These are phyloP conservation scores for Suillus fuscotomentosus DNA, from an alignment of 768 basidiomycete species.

Conservation along the genomic window DNA sequence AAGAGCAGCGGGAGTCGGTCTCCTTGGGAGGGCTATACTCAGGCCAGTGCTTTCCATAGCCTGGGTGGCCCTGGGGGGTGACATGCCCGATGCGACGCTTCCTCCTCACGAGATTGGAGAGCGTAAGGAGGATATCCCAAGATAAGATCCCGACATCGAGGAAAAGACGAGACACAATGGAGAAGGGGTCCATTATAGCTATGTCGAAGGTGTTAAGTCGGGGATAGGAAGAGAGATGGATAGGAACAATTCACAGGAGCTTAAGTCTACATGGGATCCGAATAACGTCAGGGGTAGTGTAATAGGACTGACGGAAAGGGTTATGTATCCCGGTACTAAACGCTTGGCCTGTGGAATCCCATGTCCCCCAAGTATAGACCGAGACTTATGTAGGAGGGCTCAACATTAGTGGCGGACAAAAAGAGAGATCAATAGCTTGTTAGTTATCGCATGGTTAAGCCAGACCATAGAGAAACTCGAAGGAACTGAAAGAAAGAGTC, in stretches of 20 bases:
- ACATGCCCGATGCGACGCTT: conserved; percentile 48
- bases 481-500: not conserved
- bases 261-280: not conserved
- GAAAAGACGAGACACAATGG: not conserved
- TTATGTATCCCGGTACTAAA: not conserved
- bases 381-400: not conserved
- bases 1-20: conserved; percentile 69
- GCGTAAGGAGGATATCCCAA: conserved; percentile 53
- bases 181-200: not conserved
- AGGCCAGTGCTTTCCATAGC: conserved; percentile 67
- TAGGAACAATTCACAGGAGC: not conserved
- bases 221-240: not conserved
- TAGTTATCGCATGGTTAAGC: not conserved
- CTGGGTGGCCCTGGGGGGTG: conserved; percentile 52
- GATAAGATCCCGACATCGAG: conserved; percentile 30
- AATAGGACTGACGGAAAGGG: not conserved
- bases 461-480: not conserved
- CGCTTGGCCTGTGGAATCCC: not conserved
- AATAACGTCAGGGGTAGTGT: not conserved
- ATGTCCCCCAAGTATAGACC: not conserved
- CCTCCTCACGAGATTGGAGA: conserved; percentile 52
- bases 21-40: conserved; percentile 56
- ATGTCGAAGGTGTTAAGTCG: not conserved
- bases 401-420: not conserved
- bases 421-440: not conserved